These are phyloP conservation scores for Chimonanthus praecox DNA, from an alignment of 164 flowering plant genomes.

Conservation along the genomic window DNA sequence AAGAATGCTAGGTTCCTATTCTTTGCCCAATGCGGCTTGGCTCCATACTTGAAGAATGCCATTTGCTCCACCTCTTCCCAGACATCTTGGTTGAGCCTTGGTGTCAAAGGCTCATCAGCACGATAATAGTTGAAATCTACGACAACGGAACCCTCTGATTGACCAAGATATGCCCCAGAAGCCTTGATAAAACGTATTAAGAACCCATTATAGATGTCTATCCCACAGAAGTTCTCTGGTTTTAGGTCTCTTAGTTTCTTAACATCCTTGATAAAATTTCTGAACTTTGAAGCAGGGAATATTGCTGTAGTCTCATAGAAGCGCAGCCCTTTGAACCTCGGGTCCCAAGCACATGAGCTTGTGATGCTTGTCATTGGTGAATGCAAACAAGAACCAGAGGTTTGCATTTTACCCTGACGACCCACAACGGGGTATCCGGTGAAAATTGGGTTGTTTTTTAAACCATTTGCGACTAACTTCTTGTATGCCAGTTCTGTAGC, in stretches of 20 bases:
- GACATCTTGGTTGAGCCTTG: constrained; percentile 68
- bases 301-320: constrained; percentile 81
- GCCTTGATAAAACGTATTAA: constrained; percentile 64
- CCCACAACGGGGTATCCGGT: constrained; percentile 89
- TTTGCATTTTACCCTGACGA: constrained; percentile 68
- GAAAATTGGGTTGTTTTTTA: constrained; percentile 67
- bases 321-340: constrained; percentile 71
- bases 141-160: constrained; percentile 70
- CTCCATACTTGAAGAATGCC: constrained; percentile 77
- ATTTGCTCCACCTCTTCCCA: constrained; percentile 89
- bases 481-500: constrained; percentile 39
- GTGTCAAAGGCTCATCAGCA: constrained; percentile 51
- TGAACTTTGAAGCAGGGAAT: constrained; percentile 46
- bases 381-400: constrained; percentile 81
- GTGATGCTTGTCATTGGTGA: constrained; percentile 25
- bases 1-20: constrained; percentile 65
- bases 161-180: constrained; percentile 64
- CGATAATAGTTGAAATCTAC: constrained; percentile 81
- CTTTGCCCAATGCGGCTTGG: constrained; percentile 90
- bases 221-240: constrained; percentile 68
- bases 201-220: constrained; percentile 73
- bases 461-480: constrained; percentile 60
- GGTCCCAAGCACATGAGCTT: constrained; percentile 78
- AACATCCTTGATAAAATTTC: constrained; percentile 56
- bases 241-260: constrained; percentile 56